A percentile compares a stretch with the other conserved stretches of the same genome.
These are phyloP conservation scores for Corylus heterophylla DNA, from an alignment of 306 rosid genomes.

Conservation along the genomic window DNA sequence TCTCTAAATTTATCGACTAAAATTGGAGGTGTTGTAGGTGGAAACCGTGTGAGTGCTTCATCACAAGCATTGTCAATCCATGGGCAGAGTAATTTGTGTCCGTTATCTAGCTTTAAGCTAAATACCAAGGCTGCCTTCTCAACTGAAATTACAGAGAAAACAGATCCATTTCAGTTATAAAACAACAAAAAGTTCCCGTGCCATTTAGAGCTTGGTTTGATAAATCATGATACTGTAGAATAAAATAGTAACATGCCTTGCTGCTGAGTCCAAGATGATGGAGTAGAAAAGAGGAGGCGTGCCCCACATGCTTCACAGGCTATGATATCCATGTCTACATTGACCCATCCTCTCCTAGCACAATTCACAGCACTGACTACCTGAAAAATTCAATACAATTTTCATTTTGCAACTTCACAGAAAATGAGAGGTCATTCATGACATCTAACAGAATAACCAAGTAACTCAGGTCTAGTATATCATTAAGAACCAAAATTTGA, in stretches of 20 bases:
- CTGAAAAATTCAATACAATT: conserved; percentile 41
- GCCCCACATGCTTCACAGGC: conserved; percentile 87
- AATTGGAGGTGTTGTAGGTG: conserved; percentile 61
- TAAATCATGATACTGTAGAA: conserved; percentile 1
- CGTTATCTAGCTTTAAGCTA: conserved; percentile 86
- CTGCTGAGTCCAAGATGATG: conserved; percentile 87
- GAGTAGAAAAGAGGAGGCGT: conserved; percentile 72
- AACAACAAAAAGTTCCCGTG: conserved; percentile 1
- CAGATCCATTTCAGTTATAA: conserved; percentile 21
- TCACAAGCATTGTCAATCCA: conserved; percentile 89
- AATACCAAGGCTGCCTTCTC: conserved; percentile 93
- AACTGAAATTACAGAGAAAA: conserved; percentile 51
- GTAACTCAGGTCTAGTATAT: not conserved
- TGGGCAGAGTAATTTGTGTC: conserved; percentile 91
- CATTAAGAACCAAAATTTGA: not conserved
- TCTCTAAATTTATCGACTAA: conserved; percentile 69
- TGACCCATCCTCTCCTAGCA: conserved; percentile 96
- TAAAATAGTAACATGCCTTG: conserved; percentile 57
- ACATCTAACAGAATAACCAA: not conserved
- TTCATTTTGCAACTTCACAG: not conserved
- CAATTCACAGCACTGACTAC: conserved; percentile 85
- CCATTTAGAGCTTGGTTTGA: not conserved
- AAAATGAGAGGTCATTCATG: not conserved
- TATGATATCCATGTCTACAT: conserved; percentile 73
- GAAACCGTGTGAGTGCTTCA: conserved; percentile 74